Evolutionary conservation across 176 grass and related monocot genomes (phyloP).

Genomic region (Saccharum spontaneum): DNA sequence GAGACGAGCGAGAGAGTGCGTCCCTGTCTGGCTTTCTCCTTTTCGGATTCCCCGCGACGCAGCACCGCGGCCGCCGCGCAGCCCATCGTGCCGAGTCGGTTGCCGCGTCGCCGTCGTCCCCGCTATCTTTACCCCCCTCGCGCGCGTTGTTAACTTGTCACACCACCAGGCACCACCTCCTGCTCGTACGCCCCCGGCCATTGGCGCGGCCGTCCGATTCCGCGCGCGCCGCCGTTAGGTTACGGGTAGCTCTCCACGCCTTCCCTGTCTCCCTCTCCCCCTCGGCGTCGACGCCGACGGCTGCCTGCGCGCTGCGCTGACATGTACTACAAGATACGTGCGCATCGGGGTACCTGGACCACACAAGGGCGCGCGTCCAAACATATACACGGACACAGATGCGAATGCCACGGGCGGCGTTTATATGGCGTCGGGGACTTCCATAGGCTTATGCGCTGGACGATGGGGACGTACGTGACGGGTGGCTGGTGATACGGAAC

Average conservation of each 20-base stretch:
- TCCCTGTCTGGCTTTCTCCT: background rate
- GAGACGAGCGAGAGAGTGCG: background rate
- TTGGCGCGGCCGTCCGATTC: background rate
- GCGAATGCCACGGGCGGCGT: background rate
- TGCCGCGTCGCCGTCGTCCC: conserved; percentile 35
- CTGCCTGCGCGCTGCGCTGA: background rate
- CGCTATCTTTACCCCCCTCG: background rate
- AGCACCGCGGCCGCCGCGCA: background rate
- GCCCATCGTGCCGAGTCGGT: background rate
- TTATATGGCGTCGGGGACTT: background rate
- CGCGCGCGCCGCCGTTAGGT: conserved; percentile 34
- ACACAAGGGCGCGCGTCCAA: background rate
- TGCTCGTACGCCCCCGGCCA: background rate
- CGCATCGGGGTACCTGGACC: background rate
- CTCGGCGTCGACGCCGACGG: conserved; percentile 32
- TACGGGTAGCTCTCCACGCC: conserved; percentile 23
- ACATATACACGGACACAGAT: background rate
- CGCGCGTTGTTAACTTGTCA: conserved; percentile 41
- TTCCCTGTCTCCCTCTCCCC: background rate
- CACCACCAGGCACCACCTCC: background rate
- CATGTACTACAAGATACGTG: background rate
- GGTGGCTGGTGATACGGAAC: background rate
- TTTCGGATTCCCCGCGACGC: conserved; percentile 21
- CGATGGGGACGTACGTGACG: background rate
- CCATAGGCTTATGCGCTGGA: background rate